A percentile compares a stretch with the other conserved stretches of the same genome.
Conservation (phyloP, 2,329 filamentous ascomycete genomes). For the Trichoderma endophyticum region DNA sequence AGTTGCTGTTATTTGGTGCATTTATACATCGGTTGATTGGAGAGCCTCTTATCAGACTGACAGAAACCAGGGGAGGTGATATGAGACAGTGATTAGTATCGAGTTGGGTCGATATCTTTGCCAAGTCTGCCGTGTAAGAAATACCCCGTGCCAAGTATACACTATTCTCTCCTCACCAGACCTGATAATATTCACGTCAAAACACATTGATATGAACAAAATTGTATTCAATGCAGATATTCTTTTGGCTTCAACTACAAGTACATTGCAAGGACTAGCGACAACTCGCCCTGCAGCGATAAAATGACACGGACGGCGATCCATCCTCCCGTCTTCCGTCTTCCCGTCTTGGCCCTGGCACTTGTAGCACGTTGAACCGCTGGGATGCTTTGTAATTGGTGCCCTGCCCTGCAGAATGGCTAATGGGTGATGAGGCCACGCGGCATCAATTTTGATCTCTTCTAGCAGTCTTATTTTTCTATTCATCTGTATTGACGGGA, state of each 20-base stretch:
- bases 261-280: not conserved
- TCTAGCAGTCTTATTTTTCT: not conserved
- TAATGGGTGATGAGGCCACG: not conserved
- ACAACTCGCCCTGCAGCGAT: not conserved
- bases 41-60: not conserved
- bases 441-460: not conserved
- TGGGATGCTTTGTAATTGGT: not conserved
- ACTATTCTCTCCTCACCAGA: not conserved
- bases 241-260: not conserved
- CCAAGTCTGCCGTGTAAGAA: not conserved
- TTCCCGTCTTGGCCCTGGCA: not conserved
- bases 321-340: not conserved
- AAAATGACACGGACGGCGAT: not conserved
- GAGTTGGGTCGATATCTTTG: too few species aligned
- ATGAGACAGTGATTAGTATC: not conserved
- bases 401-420: not conserved
- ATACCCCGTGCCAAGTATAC: not conserved
- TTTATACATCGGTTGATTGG: not conserved
- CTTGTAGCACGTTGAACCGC: not conserved
- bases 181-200: not conserved
- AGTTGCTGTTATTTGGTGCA: not conserved
- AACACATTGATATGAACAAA: not conserved
- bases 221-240: not conserved
- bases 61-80: not conserved
- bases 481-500: not conserved